Evolutionary conservation across 176 grass and related monocot species (phyloP).

Genomic region (Microstegium vimineum): DNA sequence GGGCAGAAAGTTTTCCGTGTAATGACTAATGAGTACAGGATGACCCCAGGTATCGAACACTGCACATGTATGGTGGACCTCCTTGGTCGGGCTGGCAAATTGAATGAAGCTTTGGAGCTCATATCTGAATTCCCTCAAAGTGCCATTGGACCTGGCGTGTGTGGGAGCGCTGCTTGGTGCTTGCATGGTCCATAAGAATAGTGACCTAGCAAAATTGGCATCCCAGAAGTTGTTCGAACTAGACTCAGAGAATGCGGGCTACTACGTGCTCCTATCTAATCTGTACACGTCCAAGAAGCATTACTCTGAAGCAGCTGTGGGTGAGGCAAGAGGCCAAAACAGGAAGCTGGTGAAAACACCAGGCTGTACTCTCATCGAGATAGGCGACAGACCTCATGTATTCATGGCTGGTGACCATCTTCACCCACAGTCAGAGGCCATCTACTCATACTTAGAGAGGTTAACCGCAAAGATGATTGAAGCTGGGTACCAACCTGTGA

Average conservation of each 20-base stretch:
- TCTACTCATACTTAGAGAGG: slow-evolving; percentile 43
- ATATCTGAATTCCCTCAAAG: slow-evolving; percentile 64
- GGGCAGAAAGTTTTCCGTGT: slow-evolving; percentile 49
- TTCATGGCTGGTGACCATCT: slow-evolving; percentile 53
- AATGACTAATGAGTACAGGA: slow-evolving; percentile 40
- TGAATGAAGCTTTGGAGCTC: slow-evolving; percentile 63
- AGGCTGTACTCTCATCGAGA: slow-evolving; percentile 62
- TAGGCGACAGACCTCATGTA: slow-evolving; percentile 42
- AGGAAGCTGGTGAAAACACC: slow-evolving; percentile 71
- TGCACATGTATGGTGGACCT: slow-evolving; percentile 93
- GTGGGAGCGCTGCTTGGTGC: slow-evolving; percentile 86
- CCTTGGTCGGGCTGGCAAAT: slow-evolving; percentile 63
- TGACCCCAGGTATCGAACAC: slow-evolving; percentile 58
- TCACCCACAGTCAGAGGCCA: slow-evolving; percentile 50
- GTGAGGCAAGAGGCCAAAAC: slow-evolving; percentile 60
- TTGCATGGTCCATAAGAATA: slow-evolving; percentile 66
- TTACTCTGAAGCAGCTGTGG: slow-evolving; percentile 59
- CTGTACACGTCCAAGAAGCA: slow-evolving; percentile 71
- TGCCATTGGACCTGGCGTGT: slow-evolving; percentile 51
- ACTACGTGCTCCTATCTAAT: slow-evolving; percentile 76
- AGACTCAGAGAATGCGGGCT: slow-evolving; percentile 45
- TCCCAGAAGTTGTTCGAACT: slow-evolving; percentile 59
- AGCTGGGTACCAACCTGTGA: slow-evolving; percentile 55
- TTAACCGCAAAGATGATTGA: slow-evolving; percentile 55
- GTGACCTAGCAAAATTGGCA: slow-evolving; percentile 66